These are phyloP conservation scores for Pseudonitzschia delicatissima DNA, from an alignment of 108 stramenopile genomes.

Conservation along the genomic window DNA sequence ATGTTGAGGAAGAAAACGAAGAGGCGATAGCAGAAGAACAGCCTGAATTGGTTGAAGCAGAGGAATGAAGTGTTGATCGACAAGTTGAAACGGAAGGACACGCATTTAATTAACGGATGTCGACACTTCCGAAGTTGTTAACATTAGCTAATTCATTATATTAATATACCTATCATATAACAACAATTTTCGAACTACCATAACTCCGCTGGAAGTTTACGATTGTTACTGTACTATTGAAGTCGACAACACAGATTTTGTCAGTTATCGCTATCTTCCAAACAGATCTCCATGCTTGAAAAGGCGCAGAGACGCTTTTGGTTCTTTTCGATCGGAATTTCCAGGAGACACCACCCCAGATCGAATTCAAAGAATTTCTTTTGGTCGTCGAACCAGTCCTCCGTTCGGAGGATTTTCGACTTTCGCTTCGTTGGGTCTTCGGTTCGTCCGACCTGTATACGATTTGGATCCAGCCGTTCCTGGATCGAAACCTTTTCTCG, in stretches of 20 bases:
- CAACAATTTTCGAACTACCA: too few relatives aligned
- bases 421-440: slow-evolving; percentile 5
- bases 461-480: slow-evolving; percentile 22
- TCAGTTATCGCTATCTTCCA: slow-evolving; percentile 12
- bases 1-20: not conserved
- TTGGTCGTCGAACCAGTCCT: slow-evolving; percentile 9
- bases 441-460: not conserved
- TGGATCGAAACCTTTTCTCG: slow-evolving; percentile 12
- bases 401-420: slow-evolving; percentile 30
- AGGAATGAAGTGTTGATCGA: too few relatives aligned
- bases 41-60: too few relatives aligned
- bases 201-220: too few relatives aligned
- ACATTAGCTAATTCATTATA: too few relatives aligned
- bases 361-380: slow-evolving; percentile 23
- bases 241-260: too few relatives aligned
- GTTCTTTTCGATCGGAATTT: not conserved
- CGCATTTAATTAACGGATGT: too few relatives aligned
- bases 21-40: not conserved
- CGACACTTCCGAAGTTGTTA: too few relatives aligned
- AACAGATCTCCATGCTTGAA: slow-evolving; percentile 18
- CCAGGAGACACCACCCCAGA: slow-evolving; percentile 30
- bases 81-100: too few relatives aligned
- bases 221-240: too few relatives aligned
- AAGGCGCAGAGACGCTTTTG: slow-evolving; percentile 26
- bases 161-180: too few relatives aligned